These are phyloP conservation scores for Naganishia onofrii DNA, from an alignment of 768 basidiomycete genomes.

Conservation along the genomic window DNA sequence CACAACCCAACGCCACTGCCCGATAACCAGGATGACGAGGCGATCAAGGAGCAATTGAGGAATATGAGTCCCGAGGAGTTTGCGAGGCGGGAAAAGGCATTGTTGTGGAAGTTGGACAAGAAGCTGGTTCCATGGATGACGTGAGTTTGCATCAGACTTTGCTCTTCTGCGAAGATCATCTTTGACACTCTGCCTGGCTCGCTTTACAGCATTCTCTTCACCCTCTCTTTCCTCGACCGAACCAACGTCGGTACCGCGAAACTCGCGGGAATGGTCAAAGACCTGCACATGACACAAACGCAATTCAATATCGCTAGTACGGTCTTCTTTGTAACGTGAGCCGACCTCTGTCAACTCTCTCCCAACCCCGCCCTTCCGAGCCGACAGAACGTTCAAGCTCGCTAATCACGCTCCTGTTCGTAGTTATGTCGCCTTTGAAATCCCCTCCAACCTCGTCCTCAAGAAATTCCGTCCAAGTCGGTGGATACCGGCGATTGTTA, in stretches of 20 bases:
- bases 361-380: too few relatives aligned
- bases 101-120: conserved; percentile 45
- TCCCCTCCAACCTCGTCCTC: conserved; percentile 47
- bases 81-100: conserved; percentile 37
- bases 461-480: conserved; percentile 43
- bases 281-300: conserved; percentile 40
- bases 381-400: too few relatives aligned
- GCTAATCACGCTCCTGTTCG: not conserved
- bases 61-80: conserved; percentile 44
- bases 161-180: not conserved
- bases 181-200: not conserved
- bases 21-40: conserved; percentile 5
- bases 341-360: too few relatives aligned
- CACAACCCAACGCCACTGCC: conserved; percentile 7
- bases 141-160: conserved; percentile 33
- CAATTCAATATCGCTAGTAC: conserved; percentile 47
- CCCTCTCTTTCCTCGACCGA: conserved; percentile 50
- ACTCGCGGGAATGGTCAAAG: conserved; percentile 42
- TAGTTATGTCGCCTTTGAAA: conserved; percentile 48
- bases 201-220: conserved; percentile 44
- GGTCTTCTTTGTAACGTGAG: conserved; percentile 48
- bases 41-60: conserved; percentile 34
- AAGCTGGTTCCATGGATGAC: conserved; percentile 51
- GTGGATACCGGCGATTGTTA: conserved; percentile 50
- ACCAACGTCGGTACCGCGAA: conserved; percentile 49